phyloP scores from a whole-genome alignment of 257 asterid genomes.

The Penstemon newberryi region DNA sequence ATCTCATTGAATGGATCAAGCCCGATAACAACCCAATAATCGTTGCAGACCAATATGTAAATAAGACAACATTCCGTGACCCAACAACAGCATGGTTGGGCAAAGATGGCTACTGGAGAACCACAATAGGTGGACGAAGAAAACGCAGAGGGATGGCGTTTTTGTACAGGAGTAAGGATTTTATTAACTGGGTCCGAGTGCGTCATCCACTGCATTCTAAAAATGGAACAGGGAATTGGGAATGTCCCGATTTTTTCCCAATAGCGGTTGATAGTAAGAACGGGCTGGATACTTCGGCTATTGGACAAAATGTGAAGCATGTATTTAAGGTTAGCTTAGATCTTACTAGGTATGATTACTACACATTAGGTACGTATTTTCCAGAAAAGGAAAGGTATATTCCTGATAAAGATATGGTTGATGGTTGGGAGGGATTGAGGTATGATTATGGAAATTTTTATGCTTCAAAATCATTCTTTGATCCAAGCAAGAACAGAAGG shows the following conservation, averaged over 20 bases:
- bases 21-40: conserved; percentile 62
- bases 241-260: conserved; percentile 80
- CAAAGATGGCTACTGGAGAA: conserved; percentile 57
- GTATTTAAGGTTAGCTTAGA: conserved; percentile 71
- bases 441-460: conserved; percentile 74
- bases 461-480: conserved; percentile 78
- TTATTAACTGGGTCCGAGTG: conserved; percentile 51
- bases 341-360: conserved; percentile 49
- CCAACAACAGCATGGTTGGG: conserved; percentile 84
- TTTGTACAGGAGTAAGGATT: conserved; percentile 58
- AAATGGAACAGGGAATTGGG: conserved; percentile 57
- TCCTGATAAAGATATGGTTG: conserved; percentile 50
- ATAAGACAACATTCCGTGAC: conserved; percentile 54
- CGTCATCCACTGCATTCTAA: conserved; percentile 49
- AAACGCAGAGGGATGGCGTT: conserved; percentile 46
- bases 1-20: conserved; percentile 64
- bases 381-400: conserved; percentile 37
- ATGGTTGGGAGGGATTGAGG: conserved; percentile 55
- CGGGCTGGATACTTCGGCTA: conserved; percentile 58
- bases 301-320: conserved; percentile 43
- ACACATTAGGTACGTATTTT: conserved; percentile 55
- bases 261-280: conserved; percentile 28
- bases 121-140: conserved; percentile 46
- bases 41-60: conserved; percentile 37
- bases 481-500: conserved; percentile 52